Conservation (phyloP, 2,329 filamentous ascomycete genomes). For the Reticulascus tulasneorum region DNA sequence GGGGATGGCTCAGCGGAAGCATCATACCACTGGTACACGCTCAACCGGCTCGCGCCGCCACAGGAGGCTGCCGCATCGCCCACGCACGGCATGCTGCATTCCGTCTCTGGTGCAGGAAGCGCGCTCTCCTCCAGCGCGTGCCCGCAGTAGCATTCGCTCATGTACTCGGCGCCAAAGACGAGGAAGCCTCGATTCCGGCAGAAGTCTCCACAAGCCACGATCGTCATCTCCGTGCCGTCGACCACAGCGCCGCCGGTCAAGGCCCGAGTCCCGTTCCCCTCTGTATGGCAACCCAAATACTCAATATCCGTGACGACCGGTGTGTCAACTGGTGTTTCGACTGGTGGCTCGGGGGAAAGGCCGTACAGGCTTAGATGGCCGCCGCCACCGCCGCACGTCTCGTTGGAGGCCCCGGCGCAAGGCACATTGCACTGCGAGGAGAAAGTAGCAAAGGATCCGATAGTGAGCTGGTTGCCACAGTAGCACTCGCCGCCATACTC, state of each 20-base stretch:
- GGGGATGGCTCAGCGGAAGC: conserved; percentile 25
- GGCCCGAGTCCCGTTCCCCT: conserved; percentile 28
- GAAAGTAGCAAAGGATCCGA: conserved; percentile 20
- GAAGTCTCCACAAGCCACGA: conserved; percentile 26
- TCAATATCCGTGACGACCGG: conserved; percentile 23
- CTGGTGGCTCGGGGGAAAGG: no score
- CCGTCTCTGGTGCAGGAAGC: conserved; percentile 21
- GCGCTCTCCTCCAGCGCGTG: conserved; percentile 22
- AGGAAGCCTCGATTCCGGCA: conserved; percentile 23
- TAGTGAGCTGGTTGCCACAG: conserved; percentile 28
- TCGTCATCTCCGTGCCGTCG: conserved; percentile 26
- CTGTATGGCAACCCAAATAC: conserved; percentile 32
- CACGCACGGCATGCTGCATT: conserved; percentile 39
- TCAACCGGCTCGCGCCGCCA: conserved; percentile 34
- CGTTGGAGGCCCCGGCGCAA: conserved; percentile 25
- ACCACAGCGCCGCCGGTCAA: conserved; percentile 20
- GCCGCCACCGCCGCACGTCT: conserved; percentile 30
- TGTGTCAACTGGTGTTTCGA: conserved; percentile 22
- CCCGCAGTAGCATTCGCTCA: conserved; percentile 34
- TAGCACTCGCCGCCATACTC: conserved; percentile 37
- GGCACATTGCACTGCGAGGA: conserved; percentile 28
- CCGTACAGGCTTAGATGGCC: conserved; percentile 33
- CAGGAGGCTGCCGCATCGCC: conserved; percentile 34
- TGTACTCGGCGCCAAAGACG: conserved; percentile 34
- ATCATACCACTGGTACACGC: conserved; percentile 24